Evolutionary conservation across 2,329 filamentous ascomycete genomes (phyloP).

Genomic region (Fonsecaea erecta): DNA sequence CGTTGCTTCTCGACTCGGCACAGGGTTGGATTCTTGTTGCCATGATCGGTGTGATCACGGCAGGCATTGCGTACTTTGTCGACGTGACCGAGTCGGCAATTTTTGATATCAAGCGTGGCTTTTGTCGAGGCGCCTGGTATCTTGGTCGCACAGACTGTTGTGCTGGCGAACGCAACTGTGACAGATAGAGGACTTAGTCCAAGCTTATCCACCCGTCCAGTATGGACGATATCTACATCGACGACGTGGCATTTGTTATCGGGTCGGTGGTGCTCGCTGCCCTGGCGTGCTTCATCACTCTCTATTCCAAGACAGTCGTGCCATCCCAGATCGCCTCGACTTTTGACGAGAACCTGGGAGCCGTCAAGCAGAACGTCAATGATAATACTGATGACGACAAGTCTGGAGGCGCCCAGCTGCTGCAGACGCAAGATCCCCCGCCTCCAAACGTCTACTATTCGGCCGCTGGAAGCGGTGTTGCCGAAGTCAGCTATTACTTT

Average conservation of each 20-base stretch:
- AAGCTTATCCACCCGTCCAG: conserved; percentile 61
- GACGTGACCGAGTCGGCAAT: conserved; percentile 83
- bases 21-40: conserved; percentile 96
- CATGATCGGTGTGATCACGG: conserved; percentile 83
- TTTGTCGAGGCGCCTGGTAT: conserved; percentile 75
- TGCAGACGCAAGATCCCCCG: conserved; percentile 42
- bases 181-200: conserved; percentile 69
- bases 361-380: conserved; percentile 47
- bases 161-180: conserved; percentile 58
- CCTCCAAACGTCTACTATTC: conserved; percentile 76
- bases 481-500: conserved; percentile 96
- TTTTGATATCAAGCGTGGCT: conserved; percentile 91
- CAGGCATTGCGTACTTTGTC: conserved; percentile 83
- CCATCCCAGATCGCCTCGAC: conserved; percentile 81
- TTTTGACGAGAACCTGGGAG: conserved; percentile 88
- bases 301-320: conserved; percentile 91
- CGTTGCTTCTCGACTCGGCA: conserved; percentile 78
- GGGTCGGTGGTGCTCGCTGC: conserved; percentile 72
- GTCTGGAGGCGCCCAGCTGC: conserved; percentile 45
- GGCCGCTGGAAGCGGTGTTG: conserved; percentile 92
- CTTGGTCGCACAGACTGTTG: conserved; percentile 72
- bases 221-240: conserved; percentile 63
- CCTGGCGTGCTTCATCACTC: conserved; percentile 75
- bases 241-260: conserved; percentile 75
- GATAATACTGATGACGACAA: conserved; percentile 54